Percentiles rank a stretch among this genome's conserved stretches.
phyloP scores from a whole-genome alignment of 495 filamentous ascomycete species.

The Penicillium atrosanguineum region DNA sequence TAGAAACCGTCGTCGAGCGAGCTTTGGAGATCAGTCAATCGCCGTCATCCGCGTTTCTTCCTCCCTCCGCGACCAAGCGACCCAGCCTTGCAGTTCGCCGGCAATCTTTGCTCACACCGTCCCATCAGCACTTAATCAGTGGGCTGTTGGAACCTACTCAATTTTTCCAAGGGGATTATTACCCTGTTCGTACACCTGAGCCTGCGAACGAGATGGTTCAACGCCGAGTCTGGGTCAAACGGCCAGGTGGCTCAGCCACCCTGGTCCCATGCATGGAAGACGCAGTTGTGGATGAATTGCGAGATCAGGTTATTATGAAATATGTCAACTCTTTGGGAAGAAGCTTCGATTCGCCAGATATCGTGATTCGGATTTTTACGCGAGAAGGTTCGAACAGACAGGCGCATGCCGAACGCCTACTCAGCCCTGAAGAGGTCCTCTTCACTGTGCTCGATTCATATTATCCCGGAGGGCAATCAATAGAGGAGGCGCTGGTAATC shows the following conservation, averaged over 20 bases:
- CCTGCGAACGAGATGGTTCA: conserved; percentile 44
- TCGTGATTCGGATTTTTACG: conserved; percentile 62
- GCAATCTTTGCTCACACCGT: conserved; percentile 50
- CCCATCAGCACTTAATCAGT: conserved; percentile 45
- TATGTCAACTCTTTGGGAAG: conserved; percentile 89
- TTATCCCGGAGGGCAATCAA: conserved; percentile 82
- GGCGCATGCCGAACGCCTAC: conserved; percentile 56
- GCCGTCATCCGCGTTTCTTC: conserved; percentile 14
- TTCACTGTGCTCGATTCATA: conserved; percentile 74
- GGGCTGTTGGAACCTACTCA: conserved; percentile 36
- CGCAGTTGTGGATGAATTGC: conserved; percentile 90
- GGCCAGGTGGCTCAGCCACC: conserved; percentile 80
- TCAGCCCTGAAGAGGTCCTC: conserved; percentile 88
- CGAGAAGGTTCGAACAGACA: conserved; percentile 49
- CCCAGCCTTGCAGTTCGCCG: conserved; percentile 44
- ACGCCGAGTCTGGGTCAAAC: conserved; percentile 92
- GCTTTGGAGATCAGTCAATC: conserved; percentile 16
- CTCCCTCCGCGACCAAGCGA: conserved; percentile 31
- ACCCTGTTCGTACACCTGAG: conserved; percentile 16
- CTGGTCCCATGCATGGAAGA: conserved; percentile 81
- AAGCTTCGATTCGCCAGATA: conserved; percentile 86
- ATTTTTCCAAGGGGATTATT: conserved; percentile 24
- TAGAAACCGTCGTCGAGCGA: conserved; percentile 33
- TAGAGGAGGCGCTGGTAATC: conserved; percentile 90
- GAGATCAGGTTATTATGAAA: conserved; percentile 88